phyloP scores from a whole-genome alignment of 139 green algal species.

The Axilococcus clingmanii region DNA sequence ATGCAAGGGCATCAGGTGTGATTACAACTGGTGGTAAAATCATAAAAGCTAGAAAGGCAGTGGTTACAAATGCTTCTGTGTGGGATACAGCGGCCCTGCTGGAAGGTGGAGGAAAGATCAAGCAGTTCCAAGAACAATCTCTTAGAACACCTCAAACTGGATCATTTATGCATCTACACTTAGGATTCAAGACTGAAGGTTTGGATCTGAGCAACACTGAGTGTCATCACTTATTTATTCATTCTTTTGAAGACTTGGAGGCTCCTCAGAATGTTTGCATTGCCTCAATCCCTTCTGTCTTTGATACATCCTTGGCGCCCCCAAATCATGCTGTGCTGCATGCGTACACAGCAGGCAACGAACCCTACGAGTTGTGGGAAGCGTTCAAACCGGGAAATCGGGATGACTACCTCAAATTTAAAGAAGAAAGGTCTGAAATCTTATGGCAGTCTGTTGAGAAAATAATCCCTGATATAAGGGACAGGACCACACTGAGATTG shows the following conservation, averaged over 20 bases:
- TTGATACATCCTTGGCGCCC: constrained; percentile 70
- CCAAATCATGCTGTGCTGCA: constrained; percentile 75
- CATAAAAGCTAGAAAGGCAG: constrained; percentile 40
- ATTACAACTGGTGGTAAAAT: neutral
- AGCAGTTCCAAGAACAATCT: neutral
- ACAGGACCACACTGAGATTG: constrained; percentile 53
- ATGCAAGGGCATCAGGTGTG: constrained; percentile 42
- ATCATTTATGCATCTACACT: constrained; percentile 82
- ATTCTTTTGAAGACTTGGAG: constrained; percentile 48
- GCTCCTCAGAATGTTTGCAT: constrained; percentile 59
- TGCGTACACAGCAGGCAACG: constrained; percentile 64
- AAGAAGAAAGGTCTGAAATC: constrained; percentile 77
- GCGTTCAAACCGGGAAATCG: constrained; percentile 31
- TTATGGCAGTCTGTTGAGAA: constrained; percentile 82
- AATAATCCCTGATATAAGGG: constrained; percentile 65
- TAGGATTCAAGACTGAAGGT: constrained; percentile 68
- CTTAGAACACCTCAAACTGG: constrained; percentile 32
- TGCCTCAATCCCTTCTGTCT: constrained; percentile 47
- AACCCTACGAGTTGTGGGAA: constrained; percentile 87
- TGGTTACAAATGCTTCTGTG: constrained; percentile 78
- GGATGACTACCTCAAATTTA: constrained; percentile 73
- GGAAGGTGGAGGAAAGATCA: constrained; percentile 53
- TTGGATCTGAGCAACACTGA: constrained; percentile 59
- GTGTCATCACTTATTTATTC: constrained; percentile 77
- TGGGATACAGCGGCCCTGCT: constrained; percentile 80